These are phyloP conservation scores for Castanea sativa DNA, from an alignment of 306 rosid species.

Conservation along the genomic window DNA sequence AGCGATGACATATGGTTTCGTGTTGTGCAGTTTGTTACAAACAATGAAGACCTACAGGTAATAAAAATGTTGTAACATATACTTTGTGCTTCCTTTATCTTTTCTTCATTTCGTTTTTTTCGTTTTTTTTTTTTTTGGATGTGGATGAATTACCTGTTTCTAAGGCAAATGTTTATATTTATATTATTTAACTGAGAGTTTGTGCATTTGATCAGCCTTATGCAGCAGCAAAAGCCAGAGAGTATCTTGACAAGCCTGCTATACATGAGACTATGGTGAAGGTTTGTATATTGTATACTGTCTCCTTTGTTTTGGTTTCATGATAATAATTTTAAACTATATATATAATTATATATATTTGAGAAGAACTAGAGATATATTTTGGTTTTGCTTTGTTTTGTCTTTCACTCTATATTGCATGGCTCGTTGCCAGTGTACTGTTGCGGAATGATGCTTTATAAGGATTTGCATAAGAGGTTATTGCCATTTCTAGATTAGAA, in stretches of 20 bases:
- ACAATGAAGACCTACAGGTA: constrained; percentile 99
- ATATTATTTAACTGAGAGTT: constrained; percentile 33
- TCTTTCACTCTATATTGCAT: neutral
- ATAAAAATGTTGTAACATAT: constrained; percentile 26
- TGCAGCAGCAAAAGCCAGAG: constrained; percentile 96
- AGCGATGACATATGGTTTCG: constrained; percentile 99
- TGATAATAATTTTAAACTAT: constrained; percentile 10
- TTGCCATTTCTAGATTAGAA: neutral
- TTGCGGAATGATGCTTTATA: neutral
- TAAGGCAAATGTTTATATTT: constrained; percentile 1
- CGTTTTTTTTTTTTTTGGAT: neutral
- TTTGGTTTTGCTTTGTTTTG: neutral
- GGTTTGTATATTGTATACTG: constrained; percentile 49
- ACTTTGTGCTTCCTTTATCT: neutral
- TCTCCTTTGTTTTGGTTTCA: neutral
- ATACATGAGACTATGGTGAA: constrained; percentile 99
- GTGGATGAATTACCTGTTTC: neutral
- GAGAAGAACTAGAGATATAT: neutral
- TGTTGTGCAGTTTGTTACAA: constrained; percentile 97
- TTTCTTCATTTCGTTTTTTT: too few relatives aligned
- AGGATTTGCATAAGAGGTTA: neutral
- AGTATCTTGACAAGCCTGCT: constrained; percentile 97
- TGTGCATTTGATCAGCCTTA: constrained; percentile 76
- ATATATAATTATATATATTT: too few relatives aligned
- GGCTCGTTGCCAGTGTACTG: neutral